Evolutionary conservation across 2,329 filamentous ascomycete genomes (phyloP), one percentile per base, ranked within the genome.

Genomic region (Neurospora sp.): DNA sequence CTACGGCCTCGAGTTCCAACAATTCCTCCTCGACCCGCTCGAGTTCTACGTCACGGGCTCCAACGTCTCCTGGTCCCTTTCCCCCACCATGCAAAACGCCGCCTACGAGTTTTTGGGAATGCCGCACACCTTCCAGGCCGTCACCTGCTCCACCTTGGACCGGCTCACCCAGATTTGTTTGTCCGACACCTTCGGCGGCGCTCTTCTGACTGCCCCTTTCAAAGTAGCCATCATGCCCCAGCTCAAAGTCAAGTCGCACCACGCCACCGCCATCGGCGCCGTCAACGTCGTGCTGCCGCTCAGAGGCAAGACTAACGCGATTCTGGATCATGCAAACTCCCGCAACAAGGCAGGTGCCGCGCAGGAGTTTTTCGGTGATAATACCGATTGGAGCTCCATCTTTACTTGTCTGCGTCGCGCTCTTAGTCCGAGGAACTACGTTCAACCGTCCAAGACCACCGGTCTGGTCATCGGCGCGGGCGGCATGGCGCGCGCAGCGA

Each of bases 401-500:
- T 68, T 79, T 38, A 79, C 86, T 8, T 91, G 90, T 75, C 84
- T 92, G 66, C 85, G 88, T 36, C 84, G 89, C 38, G 89, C 89
- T n/a, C 83, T 92, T 12, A 91, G 89, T 41, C 90, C 90, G 5
- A 86, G 89, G 2, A 89, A 89, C 74, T 84, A 83, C 4, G 83
- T 89, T 0, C 85, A 86, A 19, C 83, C 85, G 0, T 82, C 81
- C 28, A 80, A 80, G 37, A 86, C 85, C 3, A 86, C 83, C 0
- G 87, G 81, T 0, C 81, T 89, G 10, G 85, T 89, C 15, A 83
- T 89, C 67, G 87, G 87, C 17, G 87, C 87, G 4, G 87, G 87
- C 41, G 91, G 91, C 33, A 92, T 92, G 89, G 91, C 90, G 6
- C 84, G 91, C 71, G 89, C 91, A 3, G 89, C 90, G 19, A 86